Evolutionary conservation across 139 green algal genomes (phyloP).

Genomic region (Picochlorum sp.): DNA sequence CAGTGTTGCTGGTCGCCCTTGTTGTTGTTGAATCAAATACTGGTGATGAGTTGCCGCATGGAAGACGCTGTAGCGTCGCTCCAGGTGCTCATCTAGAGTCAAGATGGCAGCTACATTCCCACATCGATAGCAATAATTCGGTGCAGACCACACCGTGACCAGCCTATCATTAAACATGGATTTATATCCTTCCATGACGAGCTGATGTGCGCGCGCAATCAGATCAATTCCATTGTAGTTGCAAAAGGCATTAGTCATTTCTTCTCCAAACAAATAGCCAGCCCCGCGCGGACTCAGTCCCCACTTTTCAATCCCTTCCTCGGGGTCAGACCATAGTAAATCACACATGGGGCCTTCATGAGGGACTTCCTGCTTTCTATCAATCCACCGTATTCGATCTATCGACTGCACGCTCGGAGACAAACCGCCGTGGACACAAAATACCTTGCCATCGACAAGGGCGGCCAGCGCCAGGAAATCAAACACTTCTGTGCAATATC

Average conservation of each 20-base stretch:
- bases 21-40: too few relatives aligned
- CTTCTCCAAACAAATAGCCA: conserved; percentile 95
- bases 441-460: conserved; percentile 84
- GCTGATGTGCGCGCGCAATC: conserved; percentile 89
- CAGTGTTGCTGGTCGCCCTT: too few relatives aligned
- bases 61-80: conserved; percentile 57
- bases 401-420: conserved; percentile 85
- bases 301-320: conserved; percentile 95
- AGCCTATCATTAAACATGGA: conserved; percentile 95
- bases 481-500: conserved; percentile 98
- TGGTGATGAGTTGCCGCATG: background rate
- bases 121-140: conserved; percentile 99
- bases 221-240: conserved; percentile 70
- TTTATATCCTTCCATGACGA: conserved; percentile 99
- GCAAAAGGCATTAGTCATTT: conserved; percentile 83
- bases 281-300: conserved; percentile 69
- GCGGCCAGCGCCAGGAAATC: conserved; percentile 89
- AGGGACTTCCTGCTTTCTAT: conserved; percentile 97
- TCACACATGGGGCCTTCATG: conserved; percentile 99
- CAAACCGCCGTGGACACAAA: conserved; percentile 96
- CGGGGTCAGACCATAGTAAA: conserved; percentile 93
- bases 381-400: conserved; percentile 93
- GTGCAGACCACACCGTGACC: conserved; percentile 96
- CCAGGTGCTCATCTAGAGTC: conserved; percentile 87
- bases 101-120: conserved; percentile 98